Conservation (phyloP, 768 basidiomycete species). For the Mrakia blollopis region DNA sequence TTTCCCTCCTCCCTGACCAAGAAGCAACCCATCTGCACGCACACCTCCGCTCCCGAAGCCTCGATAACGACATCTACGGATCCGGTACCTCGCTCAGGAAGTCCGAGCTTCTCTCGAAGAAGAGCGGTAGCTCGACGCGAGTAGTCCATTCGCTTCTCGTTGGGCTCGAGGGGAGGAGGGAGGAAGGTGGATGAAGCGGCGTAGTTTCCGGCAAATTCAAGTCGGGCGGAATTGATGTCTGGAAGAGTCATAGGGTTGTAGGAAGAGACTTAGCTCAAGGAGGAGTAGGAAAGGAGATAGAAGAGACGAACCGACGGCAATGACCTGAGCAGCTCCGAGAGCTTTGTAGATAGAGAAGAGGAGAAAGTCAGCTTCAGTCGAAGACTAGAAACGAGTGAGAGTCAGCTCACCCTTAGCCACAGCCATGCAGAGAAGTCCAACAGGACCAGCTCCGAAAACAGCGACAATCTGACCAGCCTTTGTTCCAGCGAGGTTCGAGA, state of each 20-base stretch:
- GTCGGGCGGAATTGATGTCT: conserved; percentile 54
- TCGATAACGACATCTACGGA: conserved; percentile 83
- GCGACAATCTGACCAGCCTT: conserved; percentile 69
- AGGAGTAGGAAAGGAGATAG: conserved; percentile 39
- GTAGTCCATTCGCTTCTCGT: conserved; percentile 65
- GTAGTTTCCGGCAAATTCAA: conserved; percentile 80
- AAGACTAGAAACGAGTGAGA: background rate
- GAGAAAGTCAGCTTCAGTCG: background rate
- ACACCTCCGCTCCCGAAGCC: conserved; percentile 78
- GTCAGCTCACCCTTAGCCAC: conserved; percentile 60
- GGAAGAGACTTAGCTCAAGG: too few species aligned
- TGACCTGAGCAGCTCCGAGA: conserved; percentile 73
- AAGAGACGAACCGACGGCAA: conserved; percentile 68
- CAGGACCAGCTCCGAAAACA: conserved; percentile 64
- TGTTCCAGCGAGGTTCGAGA: conserved; percentile 68
- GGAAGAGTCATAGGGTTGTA: conserved; percentile 11
- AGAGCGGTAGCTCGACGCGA: conserved; percentile 64
- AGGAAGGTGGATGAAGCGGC: conserved; percentile 67
- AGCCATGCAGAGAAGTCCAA: conserved; percentile 47
- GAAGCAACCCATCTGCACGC: conserved; percentile 73
- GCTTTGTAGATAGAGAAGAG: conserved; percentile 48
- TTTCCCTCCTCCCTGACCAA: conserved; percentile 43
- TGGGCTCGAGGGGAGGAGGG: conserved; percentile 57
- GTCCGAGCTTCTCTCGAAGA: conserved; percentile 61
- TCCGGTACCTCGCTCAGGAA: conserved; percentile 64